Evolutionary conservation across 2,329 filamentous ascomycete species (phyloP), one percentile per base, ranked within the genome.

Genomic region (Colletotrichum lentis): DNA sequence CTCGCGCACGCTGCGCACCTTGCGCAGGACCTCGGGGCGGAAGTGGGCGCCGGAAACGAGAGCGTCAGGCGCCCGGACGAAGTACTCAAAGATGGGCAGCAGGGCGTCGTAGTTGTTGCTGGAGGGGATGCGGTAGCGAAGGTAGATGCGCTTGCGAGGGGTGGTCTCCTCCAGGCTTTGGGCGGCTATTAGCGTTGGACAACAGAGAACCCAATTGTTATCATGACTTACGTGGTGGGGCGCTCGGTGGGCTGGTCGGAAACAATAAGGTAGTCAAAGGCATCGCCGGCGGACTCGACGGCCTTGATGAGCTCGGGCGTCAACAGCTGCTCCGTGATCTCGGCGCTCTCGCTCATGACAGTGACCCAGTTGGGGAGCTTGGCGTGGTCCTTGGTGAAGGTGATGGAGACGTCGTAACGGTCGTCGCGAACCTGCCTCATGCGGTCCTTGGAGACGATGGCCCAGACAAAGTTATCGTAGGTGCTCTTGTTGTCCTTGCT

Each of bases 301-400:
- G 92, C 94, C 75, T 91, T 88, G 79, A 93, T 86, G 44, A 99
- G 85, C 74, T 98, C 95, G n/a, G 91, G 86, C 4, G 93, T 97
- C 58, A 99, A 86, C 72, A 99, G 83, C 7, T 88, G 84, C 53
- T 97, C 92, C 14, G 94, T 97, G 74, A 99, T 90, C 81, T 98
- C 96, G 67, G 94, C 94, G 80, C 90, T 97, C 85, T 99, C 96
- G 76, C 90, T 96, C 96, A 99, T 98, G 76, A 97, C 88, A 14
- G 93, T 97, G 63, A 91, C 85, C 94, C 94, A 99, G 71, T 86
- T 81, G 41, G 96, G 95, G 41, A 99, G 88, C 84, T 97, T 97
- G 63, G 91, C 77, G 80, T 94, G 88, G 76, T 99, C 96, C 85
- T 97, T 97, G 77, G 95, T 97, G 72, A 90, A 89, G 49, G 96